phyloP scores from a whole-genome alignment of 768 basidiomycete genomes.

The Obba rivulosa region DNA sequence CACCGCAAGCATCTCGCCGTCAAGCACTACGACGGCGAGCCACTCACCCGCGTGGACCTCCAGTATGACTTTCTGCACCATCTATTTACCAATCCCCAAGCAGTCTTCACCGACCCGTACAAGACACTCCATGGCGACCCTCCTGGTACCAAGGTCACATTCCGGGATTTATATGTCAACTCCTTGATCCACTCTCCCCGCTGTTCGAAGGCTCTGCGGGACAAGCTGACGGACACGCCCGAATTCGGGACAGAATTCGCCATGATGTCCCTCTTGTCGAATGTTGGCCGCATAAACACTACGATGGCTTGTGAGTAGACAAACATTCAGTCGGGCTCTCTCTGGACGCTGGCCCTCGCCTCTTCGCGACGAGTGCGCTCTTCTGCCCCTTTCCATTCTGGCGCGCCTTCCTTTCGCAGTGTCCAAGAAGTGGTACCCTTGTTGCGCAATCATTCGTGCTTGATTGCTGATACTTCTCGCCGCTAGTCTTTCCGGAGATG shows the following conservation, averaged over 20 bases:
- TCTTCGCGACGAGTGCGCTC: not conserved
- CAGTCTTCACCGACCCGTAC: conserved; percentile 60
- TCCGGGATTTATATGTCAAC: conserved; percentile 45
- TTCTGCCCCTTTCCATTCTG: not conserved
- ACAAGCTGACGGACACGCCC: conserved; percentile 60
- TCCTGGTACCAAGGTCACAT: conserved; percentile 31
- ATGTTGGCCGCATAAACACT: conserved; percentile 77
- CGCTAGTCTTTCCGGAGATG: conserved; percentile 73
- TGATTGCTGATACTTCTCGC: not conserved
- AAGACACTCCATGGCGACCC: conserved; percentile 33
- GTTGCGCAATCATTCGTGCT: not conserved
- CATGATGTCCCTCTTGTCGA: conserved; percentile 70
- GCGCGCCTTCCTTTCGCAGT: not conserved
- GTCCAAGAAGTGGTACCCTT: not conserved
- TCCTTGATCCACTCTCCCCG: conserved; percentile 51
- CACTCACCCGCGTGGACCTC: conserved; percentile 60
- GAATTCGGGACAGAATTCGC: conserved; percentile 63
- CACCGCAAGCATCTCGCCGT: conserved; percentile 37
- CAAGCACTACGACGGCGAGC: conserved; percentile 58
- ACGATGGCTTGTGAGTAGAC: conserved; percentile 70
- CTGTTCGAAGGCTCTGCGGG: conserved; percentile 64
- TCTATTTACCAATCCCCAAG: conserved; percentile 40
- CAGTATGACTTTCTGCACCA: conserved; percentile 49
- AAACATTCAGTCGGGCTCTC: not conserved
- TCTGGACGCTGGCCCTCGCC: not conserved